Evolutionary conservation across 495 filamentous ascomycete species (phyloP).

Genomic region (Penicillium malachiteum): DNA sequence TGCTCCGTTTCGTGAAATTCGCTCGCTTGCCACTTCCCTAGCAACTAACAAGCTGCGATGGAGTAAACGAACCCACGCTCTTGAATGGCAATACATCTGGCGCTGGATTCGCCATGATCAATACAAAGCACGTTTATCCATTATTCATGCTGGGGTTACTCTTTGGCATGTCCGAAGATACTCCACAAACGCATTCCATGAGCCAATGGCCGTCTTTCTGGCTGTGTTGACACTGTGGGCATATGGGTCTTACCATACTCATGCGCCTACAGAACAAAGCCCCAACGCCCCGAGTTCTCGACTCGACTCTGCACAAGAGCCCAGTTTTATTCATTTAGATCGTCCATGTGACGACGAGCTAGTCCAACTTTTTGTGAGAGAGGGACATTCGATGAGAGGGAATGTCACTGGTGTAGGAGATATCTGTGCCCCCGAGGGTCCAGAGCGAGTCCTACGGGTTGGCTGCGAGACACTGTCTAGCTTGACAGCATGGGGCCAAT

Average conservation of each 20-base stretch:
- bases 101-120: slow-evolving; percentile 53
- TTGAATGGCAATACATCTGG: slow-evolving; percentile 45
- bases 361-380: slow-evolving; percentile 51
- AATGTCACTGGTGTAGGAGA: slow-evolving; percentile 52
- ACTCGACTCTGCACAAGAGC: slow-evolving; percentile 14
- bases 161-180: slow-evolving; percentile 52
- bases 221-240: slow-evolving; percentile 54
- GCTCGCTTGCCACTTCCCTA: slow-evolving; percentile 33
- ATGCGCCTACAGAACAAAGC: slow-evolving; percentile 10
- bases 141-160: slow-evolving; percentile 52
- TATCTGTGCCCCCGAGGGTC: slow-evolving; percentile 44
- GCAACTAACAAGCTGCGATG: slow-evolving; percentile 31
- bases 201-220: slow-evolving; percentile 47
- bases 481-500: slow-evolving; percentile 42
- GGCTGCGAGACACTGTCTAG: slow-evolving; percentile 41
- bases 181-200: slow-evolving; percentile 49
- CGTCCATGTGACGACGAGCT: slow-evolving; percentile 55
- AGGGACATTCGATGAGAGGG: slow-evolving; percentile 47
- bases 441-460: slow-evolving; percentile 38
- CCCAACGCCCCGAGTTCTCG: slow-evolving; percentile 6
- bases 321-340: slow-evolving; percentile 49
- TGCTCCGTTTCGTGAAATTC: slow-evolving; percentile 41
- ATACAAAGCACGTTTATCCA: slow-evolving; percentile 54
- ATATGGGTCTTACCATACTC: slow-evolving; percentile 40
- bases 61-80: slow-evolving; percentile 32